A percentile compares a stretch with the other conserved stretches of the same genome.
Conservation (phyloP, 2,329 filamentous ascomycete genomes). For the Exophiala oligosperma region DNA sequence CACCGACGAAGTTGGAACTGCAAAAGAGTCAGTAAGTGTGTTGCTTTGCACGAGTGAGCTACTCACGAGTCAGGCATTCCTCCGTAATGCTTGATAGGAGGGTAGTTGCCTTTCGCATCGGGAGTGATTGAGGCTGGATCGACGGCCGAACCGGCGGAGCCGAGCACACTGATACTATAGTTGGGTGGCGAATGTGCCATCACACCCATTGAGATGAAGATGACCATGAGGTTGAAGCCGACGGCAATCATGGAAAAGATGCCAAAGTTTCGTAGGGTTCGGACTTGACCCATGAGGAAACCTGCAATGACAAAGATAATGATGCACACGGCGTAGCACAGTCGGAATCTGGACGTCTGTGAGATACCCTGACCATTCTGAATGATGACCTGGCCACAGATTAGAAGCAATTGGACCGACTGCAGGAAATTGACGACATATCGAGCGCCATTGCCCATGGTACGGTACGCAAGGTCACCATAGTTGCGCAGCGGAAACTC, state of each 20-base stretch:
- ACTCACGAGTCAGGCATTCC: conserved; percentile 23
- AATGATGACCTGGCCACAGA: conserved; percentile 32
- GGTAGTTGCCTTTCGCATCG: conserved; percentile 22
- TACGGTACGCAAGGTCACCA: conserved; percentile 51
- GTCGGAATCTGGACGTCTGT: conserved; percentile 27
- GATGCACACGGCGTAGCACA: conserved; percentile 31
- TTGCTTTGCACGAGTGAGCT: no score
- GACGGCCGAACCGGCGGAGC: conserved; percentile 32
- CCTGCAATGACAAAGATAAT: conserved; percentile 32
- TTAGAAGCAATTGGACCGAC: conserved; percentile 44
- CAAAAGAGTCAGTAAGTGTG: no score
- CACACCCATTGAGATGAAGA: conserved; percentile 36
- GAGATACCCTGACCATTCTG: conserved; percentile 24
- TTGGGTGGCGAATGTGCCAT: conserved; percentile 32
- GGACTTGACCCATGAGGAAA: conserved; percentile 33
- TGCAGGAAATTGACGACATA: conserved; percentile 52
- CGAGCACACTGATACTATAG: conserved; percentile 30
- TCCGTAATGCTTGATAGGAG: conserved; percentile 28
- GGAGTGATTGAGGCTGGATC: conserved; percentile 30
- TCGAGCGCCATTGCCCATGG: conserved; percentile 47
- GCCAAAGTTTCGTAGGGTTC: conserved; percentile 33
- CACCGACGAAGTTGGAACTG: conserved; percentile 22
- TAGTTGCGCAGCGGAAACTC: conserved; percentile 50
- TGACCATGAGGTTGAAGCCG: conserved; percentile 32
- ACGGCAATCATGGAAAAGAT: conserved; percentile 33